Evolutionary conservation across 1,284 basidiomycete species (phyloP), one percentile per base, ranked within the genome.

Genomic region (Rhodotorula sp.): DNA sequence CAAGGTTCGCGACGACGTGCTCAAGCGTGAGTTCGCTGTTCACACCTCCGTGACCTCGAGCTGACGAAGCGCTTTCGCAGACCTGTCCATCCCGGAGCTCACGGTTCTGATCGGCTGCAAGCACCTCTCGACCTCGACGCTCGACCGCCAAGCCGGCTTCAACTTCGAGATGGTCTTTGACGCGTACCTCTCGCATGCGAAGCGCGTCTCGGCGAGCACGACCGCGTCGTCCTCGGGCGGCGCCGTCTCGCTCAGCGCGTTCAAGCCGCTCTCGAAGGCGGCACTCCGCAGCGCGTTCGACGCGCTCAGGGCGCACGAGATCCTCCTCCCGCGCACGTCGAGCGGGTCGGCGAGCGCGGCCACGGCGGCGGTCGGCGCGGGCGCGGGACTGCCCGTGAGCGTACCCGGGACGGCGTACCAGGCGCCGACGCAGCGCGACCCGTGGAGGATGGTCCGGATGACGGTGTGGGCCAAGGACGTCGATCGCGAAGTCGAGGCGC

Each of bases 161-260:
- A 79, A 78, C 62, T 74, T 79, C 27, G 76, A 77, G 53, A 74
- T 77, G 64, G 63, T 76, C 10, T 77, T 73, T 58, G 71, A 74
- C 41, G 55, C 62, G 41, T 79, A 79, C 67, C 25, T 63, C 19
- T 44, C 50, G 44, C 62, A 63, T 45, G 17, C 72, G 64, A 34
- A 67, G 58, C 46, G 61, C 68, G 56, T 63, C 56, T 58, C 34
- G 56, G 70, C 49, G 57, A 56, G 64, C 63, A 63, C 62, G 27
- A 17, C 42, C 27, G 25, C 25, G 9, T 34, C 34, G 34, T 56
- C 55, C 27, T 66, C 62, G 17, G 58, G 73, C 17, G 75, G 73
- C 64, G 54, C 65, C 27, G 62, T 66, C n/a, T 49, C 54, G 42
- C 42, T 46, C 59, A 21, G 53, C 53, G 27, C 27, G 25, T 19